Base-by-base conservation (phyloP, 208 protist species). In the Blastocrithidia nonstop region DNA sequence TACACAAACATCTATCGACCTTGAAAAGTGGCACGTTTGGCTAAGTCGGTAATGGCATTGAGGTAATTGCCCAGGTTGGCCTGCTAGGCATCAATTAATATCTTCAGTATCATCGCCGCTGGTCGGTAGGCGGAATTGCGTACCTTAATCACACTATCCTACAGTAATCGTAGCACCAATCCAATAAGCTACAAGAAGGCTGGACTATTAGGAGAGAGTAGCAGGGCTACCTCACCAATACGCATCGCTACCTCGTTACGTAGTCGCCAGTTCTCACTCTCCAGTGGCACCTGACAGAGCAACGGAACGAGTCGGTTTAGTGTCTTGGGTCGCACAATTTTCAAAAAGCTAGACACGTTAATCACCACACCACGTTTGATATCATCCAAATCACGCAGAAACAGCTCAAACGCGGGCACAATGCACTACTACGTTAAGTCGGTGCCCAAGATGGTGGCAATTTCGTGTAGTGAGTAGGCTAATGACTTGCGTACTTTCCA, bases 401-500 rank as follows among this genome's bases (percentile, higher is more conserved):
- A 89, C 21, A 95, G 36, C 50, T 96, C 85, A 57, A 98, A 96
- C 8, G 85, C 77, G 4, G 66, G 67, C 15, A 92, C 74, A 8
- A 98, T 68, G 19, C 60, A 56, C 28, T 66, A 36, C 50, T 96
- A 88, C 1, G 87, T 83, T 16, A 96, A 53, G 40, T 89, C 79
- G 25, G 63, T 66, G 21, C 89, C 89, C 19, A 98, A 58, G 39
- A 97, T 76, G 27, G 51, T 38, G 4, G 93, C 93, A 32, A 98
- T 54, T 60, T 97, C 93, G 66, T 97, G 95, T 21, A 97, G 65
- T 27, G 87, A 95, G 63, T 88, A 87, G 5, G 94, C 84, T 19
- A 98, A 73, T 24, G 88, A 89, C 59, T 87, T 88, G 55, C 94
- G 74, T 36, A 97, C 95, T 63, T 96, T 96, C 87, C 87, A 96